phyloP scores from a whole-genome alignment of 306 rosid genomes.

The Cucumis melo region DNA sequence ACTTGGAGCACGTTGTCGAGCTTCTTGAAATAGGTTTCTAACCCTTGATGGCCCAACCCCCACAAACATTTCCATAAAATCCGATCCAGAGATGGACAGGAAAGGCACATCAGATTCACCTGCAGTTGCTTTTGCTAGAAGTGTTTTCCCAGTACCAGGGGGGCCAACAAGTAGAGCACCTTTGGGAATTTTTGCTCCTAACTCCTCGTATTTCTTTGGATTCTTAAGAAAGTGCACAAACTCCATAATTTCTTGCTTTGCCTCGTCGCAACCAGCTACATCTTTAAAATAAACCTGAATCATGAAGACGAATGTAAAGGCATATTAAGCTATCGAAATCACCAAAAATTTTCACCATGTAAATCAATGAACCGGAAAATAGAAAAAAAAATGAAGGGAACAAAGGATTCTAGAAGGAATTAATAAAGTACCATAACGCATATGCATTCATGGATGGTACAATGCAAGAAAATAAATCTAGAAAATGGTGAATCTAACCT shows the following conservation, averaged over 20 bases:
- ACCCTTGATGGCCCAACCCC: slow-evolving; percentile 97
- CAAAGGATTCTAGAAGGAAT: too few relatives aligned
- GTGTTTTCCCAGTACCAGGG: slow-evolving; percentile 97
- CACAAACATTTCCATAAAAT: slow-evolving; percentile 88
- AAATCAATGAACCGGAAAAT: neutral
- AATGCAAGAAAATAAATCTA: neutral
- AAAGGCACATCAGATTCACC: slow-evolving; percentile 95
- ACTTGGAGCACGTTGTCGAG: slow-evolving; percentile 91
- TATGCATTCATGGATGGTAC: neutral
- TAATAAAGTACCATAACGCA: neutral
- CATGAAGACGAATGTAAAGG: neutral
- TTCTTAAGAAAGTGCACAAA: slow-evolving; percentile 89
- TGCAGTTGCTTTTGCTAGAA: slow-evolving; percentile 92
- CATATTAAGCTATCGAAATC: neutral
- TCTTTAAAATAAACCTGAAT: slow-evolving; percentile 71
- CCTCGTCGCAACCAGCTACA: slow-evolving; percentile 97
- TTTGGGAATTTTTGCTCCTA: slow-evolving; percentile 91
- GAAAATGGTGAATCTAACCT: slow-evolving; percentile 27
- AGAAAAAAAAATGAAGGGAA: too few relatives aligned
- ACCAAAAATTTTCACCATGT: neutral
- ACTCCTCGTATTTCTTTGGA: slow-evolving; percentile 86
- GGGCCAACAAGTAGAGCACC: slow-evolving; percentile 94
- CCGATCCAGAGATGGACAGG: slow-evolving; percentile 84
- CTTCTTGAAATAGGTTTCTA: slow-evolving; percentile 85
- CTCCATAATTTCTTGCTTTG: slow-evolving; percentile 91